phyloP scores from a whole-genome alignment of 2,329 filamentous ascomycete species.

The Pseudopyricularia javanii region DNA sequence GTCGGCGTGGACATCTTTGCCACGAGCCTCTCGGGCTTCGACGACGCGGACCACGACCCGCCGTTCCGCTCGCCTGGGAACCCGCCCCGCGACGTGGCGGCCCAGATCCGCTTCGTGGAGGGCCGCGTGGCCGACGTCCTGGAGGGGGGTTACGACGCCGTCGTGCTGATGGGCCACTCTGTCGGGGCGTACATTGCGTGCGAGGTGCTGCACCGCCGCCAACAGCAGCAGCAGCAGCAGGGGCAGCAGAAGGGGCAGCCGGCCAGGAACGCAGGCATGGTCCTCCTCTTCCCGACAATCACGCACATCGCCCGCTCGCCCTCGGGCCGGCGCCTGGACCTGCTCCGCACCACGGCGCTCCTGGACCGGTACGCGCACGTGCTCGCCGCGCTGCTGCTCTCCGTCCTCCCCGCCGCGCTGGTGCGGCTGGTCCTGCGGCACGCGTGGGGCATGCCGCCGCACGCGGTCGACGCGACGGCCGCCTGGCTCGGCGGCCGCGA shows the following conservation, averaged over 20 bases:
- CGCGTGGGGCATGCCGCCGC: slow-evolving; percentile 30
- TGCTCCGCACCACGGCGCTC: slow-evolving; percentile 27
- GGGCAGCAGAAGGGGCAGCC: slow-evolving; percentile 5
- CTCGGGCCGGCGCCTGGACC: slow-evolving; percentile 39
- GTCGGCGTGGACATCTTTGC: slow-evolving; percentile 42
- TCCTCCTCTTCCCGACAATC: slow-evolving; percentile 64
- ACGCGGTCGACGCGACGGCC: slow-evolving; percentile 36
- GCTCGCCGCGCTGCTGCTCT: slow-evolving; percentile 27
- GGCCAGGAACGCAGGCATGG: slow-evolving; percentile 23
- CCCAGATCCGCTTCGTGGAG: slow-evolving; percentile 36
- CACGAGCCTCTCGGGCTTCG: slow-evolving; percentile 45
- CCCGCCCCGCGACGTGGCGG: slow-evolving; percentile 37
- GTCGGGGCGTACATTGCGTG: slow-evolving; percentile 62
- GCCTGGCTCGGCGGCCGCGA: slow-evolving; percentile 42
- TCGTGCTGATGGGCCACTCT: slow-evolving; percentile 62
- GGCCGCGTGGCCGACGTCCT: slow-evolving; percentile 18
- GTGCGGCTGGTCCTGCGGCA: slow-evolving; percentile 29
- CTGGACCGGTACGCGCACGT: slow-evolving; percentile 27
- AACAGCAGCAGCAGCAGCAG: slow-evolving; percentile 4
- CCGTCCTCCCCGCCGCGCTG: slow-evolving; percentile 22
- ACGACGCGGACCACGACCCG: slow-evolving; percentile 33
- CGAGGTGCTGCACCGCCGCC: slow-evolving; percentile 50
- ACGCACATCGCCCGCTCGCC: slow-evolving; percentile 55
- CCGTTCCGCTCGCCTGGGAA: slow-evolving; percentile 25
- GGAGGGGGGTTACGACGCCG: slow-evolving; percentile 28